Base-by-base conservation (phyloP, 2,329 filamentous ascomycete species). In the Paramyrothecium sp. region DNA sequence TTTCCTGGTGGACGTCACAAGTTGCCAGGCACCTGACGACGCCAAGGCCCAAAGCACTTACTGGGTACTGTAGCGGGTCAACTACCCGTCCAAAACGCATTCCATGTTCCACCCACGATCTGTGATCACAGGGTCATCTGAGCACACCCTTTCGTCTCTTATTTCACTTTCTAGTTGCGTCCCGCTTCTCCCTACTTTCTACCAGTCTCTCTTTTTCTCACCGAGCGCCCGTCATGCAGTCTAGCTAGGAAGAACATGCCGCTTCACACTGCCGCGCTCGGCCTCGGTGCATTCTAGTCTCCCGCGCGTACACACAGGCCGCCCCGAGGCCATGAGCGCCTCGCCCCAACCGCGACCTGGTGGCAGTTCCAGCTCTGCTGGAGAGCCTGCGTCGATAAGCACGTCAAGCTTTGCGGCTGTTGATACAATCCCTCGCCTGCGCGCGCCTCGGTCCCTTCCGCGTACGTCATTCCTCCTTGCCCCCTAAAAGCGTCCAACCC, bases 371-470 rank as follows among this genome's bases (percentile, higher is more conserved):
- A 59, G 52, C 22, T 53, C 58, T 2, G 56, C 60, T 53, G 54
- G 54, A 7, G 54, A 57, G 19, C 54, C 58, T 26, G 38, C 49
- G 17, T 60, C 59, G 4, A 44, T 55, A 10, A 41, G 50, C 51
- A 60, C 59, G 16, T 55, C 53, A 55, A 60, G 51, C 54, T 61
- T 53, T 41, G 54, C 60, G 17, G 55, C 61, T 13, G 56, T 58
- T 26, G 51, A 51, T 22, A 61, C 61, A 7, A 46, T 55, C 17
- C 55, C 62, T 21, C 67, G 67, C 51, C 58, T 65, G 21, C 63
- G 64, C 23, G 60, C 64, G 38, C 65, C 70, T 21, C 63, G 70
- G 56, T 67, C 69, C 51, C 55, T 71, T n/a, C 69, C 69, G 48
- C 68, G 69, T 71, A 62, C 52, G 67, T 58, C 38, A 22, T 38